Evolutionary conservation across 208 protist genomes (phyloP).

Genomic region (Angomonas deanei): DNA sequence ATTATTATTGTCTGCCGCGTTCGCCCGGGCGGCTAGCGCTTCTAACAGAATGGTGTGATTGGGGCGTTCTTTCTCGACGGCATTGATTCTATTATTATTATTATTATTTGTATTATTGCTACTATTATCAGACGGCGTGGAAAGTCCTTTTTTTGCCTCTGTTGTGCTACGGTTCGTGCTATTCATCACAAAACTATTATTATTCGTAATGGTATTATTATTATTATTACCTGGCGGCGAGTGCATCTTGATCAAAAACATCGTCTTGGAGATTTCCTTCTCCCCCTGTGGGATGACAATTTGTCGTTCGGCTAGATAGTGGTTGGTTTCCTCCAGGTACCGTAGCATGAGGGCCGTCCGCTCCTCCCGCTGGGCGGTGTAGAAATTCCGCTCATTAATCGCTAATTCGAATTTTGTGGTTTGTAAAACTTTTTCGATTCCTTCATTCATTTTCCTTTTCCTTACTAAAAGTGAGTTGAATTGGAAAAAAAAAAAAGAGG

Average conservation of each 20-base stretch:
- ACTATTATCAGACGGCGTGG: no score
- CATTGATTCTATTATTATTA: no score
- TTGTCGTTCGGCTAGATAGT: neutral
- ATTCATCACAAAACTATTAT: neutral
- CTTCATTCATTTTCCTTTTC: neutral
- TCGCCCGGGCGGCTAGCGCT: no score
- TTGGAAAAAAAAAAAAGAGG: conserved; percentile 8
- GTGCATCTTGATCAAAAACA: neutral
- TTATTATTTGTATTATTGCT: no score
- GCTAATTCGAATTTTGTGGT: neutral
- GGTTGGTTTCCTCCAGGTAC: neutral
- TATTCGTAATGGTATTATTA: neutral
- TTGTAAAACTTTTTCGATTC: neutral
- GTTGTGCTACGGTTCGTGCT: neutral
- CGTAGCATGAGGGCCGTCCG: neutral
- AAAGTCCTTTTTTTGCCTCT: no score
- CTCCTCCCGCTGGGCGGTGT: neutral
- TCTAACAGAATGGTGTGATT: no score
- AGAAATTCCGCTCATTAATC: neutral
- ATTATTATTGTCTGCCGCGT: no score
- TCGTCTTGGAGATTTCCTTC: neutral
- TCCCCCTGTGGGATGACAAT: neutral
- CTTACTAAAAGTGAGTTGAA: neutral
- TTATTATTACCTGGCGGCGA: neutral
- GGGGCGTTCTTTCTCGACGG: no score